Conservation (phyloP, 352 stramenopile genomes). For the Globisporangium spiculum region DNA sequence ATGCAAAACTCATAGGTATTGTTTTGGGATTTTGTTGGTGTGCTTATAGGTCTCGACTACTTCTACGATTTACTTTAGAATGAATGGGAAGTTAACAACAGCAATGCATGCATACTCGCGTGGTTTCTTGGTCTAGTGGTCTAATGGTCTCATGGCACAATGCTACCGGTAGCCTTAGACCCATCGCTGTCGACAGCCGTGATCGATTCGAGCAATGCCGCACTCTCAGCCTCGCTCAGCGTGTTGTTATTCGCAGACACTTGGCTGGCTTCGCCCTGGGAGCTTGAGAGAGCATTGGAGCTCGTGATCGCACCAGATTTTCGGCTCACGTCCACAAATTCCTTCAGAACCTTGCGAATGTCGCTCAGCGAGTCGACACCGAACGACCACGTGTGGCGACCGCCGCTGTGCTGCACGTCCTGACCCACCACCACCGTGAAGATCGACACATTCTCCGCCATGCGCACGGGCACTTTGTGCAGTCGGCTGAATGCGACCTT, state of each 20-base stretch:
- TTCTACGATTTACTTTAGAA: slow-evolving; percentile 53
- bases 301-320: slow-evolving; percentile 23
- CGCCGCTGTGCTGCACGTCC: slow-evolving; percentile 67
- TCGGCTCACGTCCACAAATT: slow-evolving; percentile 61
- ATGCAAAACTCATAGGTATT: background rate
- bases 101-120: background rate
- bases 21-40: slow-evolving; percentile 11
- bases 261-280: background rate
- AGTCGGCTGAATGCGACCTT: slow-evolving; percentile 75
- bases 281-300: background rate
- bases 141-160: slow-evolving; percentile 1
- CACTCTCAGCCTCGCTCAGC: slow-evolving; percentile 10
- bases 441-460: slow-evolving; percentile 64
- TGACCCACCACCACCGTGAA: slow-evolving; percentile 67
- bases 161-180: background rate
- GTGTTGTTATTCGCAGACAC: background rate
- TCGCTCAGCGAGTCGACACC: slow-evolving; percentile 67
- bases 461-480: slow-evolving; percentile 67
- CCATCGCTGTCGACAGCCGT: background rate
- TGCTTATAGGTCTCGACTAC: slow-evolving; percentile 63
- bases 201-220: slow-evolving; percentile 5
- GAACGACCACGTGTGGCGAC: slow-evolving; percentile 49
- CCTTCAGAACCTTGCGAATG: slow-evolving; percentile 67
- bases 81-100: slow-evolving; percentile 7
- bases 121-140: background rate